Evolutionary conservation across 805 yeast genomes (phyloP), one percentile per base, ranked within the genome.

Genomic region (Kuraishia piskuri): DNA sequence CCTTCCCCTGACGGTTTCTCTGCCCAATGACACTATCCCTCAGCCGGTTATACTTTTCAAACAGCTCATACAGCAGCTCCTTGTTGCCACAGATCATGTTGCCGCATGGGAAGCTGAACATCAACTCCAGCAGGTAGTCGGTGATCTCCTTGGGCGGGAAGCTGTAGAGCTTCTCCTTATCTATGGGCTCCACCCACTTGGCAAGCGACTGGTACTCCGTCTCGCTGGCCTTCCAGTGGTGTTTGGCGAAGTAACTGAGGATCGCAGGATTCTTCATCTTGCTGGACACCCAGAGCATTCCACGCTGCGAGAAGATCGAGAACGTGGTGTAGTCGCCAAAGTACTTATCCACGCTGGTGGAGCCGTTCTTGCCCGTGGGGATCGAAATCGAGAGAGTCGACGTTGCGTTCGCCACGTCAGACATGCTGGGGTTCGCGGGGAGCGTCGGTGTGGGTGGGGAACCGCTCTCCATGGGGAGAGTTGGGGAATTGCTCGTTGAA

Each of bases 281-380:
- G 12, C 53, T 53, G 10, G 62, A 60, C 9, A 77, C 56, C 79
- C 80, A 74, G 45, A 61, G 59, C 6, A 77, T 40, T 10, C 82
- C 81, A 44, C 59, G 55, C 2, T 65, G 58, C 5, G 78, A 70
- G 49, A 76, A 67, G n/a, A 76, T 55, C 0, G 78, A 72, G 51
- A 76, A 63, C 1, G 71, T 60, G 1, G 68, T 58, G 51, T 70
- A 70, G 5, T 61, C 53, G 10, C 60, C 63, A 51, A 61, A 57
- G 52, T 58, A 67, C 4, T 58, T 31, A 4, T 31, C 40, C 40
- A 31, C 40, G 40, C 17, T 31, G 8, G 40, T 31, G 40, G 40
- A 12, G 8, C 40, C 40, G 17, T 12, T 31, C 14, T 31, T 31
- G 17, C 40, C 40, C 4, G 40, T 31, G 9, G 40, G 40, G 40